Base-by-base conservation (phyloP, 2,329 filamentous ascomycete genomes). In the Colletotrichum somersetense region DNA sequence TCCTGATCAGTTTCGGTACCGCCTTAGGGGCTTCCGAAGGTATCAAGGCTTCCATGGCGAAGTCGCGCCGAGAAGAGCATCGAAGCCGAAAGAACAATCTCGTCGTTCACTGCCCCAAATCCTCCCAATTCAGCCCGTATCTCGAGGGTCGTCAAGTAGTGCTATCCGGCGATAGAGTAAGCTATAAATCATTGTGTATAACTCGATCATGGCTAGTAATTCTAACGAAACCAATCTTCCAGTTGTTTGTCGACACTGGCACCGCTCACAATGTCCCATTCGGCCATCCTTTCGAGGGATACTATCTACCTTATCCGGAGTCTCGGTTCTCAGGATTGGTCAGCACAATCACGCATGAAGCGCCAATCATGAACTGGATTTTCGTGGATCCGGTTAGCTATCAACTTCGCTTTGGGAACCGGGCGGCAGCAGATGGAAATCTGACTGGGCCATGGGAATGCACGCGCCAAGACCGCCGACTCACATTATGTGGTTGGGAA, bases 301-400 rank as follows among this genome's bases (percentile, higher is more conserved):
- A 90, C 75, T 89, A 85, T 74, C 80, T 90, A 18, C 87, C 88
- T 1, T 89, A 89, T 73, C 88, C 88, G 5, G 88, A 88, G 26
- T 75, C 82, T n/a, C 69, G 78, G 35, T 82, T 83, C 53, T 81
- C 85, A 40, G 85, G 85, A 4, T 77, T 87, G 2, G 85, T 87
- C 33, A 85, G 83, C 62, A 86, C 84, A 8, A 86, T 87, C 55
- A 84, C 81, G 20, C 82, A 85, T 62, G 84, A 83, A 14, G 83
- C 85, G 20, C 85, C 85, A 1, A 82, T 86, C 74, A 79, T 87
- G 75, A 87, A 87, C 76, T 87, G 85, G 85, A 83, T 87, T 71
- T 87, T 84, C 66, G 78, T 86, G 50, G 82, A 87, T 75, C 81
- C 80, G 56, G 75, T 82, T 18, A 85, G 84, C 0, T 82, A 84